Evolutionary conservation across 768 basidiomycete genomes (phyloP).

Genomic region (Leccinum sublutescens): DNA sequence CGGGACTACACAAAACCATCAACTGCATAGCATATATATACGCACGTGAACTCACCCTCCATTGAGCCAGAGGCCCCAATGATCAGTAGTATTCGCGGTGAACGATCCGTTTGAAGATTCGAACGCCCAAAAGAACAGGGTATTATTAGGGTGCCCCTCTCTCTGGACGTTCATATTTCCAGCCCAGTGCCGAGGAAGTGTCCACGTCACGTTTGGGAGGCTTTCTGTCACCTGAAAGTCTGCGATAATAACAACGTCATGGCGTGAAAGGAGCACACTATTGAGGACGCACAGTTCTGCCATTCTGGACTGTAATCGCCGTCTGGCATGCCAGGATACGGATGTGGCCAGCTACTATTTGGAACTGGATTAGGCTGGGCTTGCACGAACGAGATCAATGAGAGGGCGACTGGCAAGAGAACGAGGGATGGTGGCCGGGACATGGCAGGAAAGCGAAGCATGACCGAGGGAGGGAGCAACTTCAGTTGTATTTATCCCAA

Average conservation of each 20-base stretch:
- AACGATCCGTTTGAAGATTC: conserved; percentile 57
- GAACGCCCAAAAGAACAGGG: conserved; percentile 17
- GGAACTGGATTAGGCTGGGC: background rate
- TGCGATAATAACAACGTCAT: conserved; percentile 19
- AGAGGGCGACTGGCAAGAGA: background rate
- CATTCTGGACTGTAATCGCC: conserved; percentile 42
- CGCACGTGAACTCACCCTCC: conserved; percentile 50
- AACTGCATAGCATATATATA: background rate
- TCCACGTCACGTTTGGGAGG: conserved; percentile 59
- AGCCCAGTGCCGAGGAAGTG: conserved; percentile 36
- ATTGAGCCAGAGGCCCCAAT: conserved; percentile 54
- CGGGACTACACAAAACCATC: conserved; percentile 45
- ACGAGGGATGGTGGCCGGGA: background rate
- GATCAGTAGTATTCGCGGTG: conserved; percentile 33
- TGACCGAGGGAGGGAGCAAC: too few relatives aligned
- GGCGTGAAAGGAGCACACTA: background rate
- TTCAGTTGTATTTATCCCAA: too few relatives aligned
- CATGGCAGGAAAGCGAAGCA: background rate
- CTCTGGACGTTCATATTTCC: conserved; percentile 41
- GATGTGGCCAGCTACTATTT: conserved; percentile 33
- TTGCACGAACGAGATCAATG: background rate
- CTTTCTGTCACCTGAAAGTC: conserved; percentile 57
- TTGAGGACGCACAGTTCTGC: conserved; percentile 51
- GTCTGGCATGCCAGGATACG: conserved; percentile 40
- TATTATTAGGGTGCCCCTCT: conserved; percentile 57